A percentile compares a stretch with the other conserved stretches of the same genome.
phyloP scores from a whole-genome alignment of 352 stramenopile genomes.

The Globisporangium cylindrosporum region DNA sequence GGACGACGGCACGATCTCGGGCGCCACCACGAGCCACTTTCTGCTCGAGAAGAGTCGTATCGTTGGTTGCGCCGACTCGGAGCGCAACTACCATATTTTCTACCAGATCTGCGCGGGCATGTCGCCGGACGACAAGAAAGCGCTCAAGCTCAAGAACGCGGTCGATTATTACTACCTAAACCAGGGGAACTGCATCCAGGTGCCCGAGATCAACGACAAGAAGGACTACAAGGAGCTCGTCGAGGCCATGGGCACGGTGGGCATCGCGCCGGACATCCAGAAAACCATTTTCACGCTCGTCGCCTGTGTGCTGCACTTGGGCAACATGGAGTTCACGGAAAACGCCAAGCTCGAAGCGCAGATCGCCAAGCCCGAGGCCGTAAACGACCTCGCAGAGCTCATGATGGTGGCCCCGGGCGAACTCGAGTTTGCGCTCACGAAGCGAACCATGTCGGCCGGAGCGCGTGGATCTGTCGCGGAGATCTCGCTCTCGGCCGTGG shows the following conservation, averaged over 20 bases:
- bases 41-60: slow-evolving; percentile 98
- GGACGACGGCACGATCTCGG: slow-evolving; percentile 85
- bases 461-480: slow-evolving; percentile 83
- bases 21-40: slow-evolving; percentile 95
- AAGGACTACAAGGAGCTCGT: slow-evolving; percentile 92
- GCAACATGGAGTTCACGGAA: slow-evolving; percentile 93
- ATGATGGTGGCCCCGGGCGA: slow-evolving; percentile 83
- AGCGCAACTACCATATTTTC: slow-evolving; percentile 99
- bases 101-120: slow-evolving; percentile 94
- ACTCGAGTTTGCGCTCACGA: slow-evolving; percentile 88
- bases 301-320: slow-evolving; percentile 96
- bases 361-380: slow-evolving; percentile 58
- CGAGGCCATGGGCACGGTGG: slow-evolving; percentile 91
- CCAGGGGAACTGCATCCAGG: slow-evolving; percentile 91
- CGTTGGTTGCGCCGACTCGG: slow-evolving; percentile 88
- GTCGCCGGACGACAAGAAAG: slow-evolving; percentile 57
- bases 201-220: slow-evolving; percentile 94
- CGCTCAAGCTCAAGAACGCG: slow-evolving; percentile 81
- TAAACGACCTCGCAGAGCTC: slow-evolving; percentile 74
- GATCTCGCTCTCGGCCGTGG: slow-evolving; percentile 75
- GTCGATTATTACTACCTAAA: slow-evolving; percentile 93
- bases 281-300: slow-evolving; percentile 95
- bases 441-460: slow-evolving; percentile 85
- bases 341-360: slow-evolving; percentile 84
- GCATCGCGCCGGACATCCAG: slow-evolving; percentile 87